A percentile compares a stretch with the other conserved stretches of the same genome.
Evolutionary conservation across 2,329 filamentous ascomycete species (phyloP).

Genomic region (Sporothrix sp.): DNA sequence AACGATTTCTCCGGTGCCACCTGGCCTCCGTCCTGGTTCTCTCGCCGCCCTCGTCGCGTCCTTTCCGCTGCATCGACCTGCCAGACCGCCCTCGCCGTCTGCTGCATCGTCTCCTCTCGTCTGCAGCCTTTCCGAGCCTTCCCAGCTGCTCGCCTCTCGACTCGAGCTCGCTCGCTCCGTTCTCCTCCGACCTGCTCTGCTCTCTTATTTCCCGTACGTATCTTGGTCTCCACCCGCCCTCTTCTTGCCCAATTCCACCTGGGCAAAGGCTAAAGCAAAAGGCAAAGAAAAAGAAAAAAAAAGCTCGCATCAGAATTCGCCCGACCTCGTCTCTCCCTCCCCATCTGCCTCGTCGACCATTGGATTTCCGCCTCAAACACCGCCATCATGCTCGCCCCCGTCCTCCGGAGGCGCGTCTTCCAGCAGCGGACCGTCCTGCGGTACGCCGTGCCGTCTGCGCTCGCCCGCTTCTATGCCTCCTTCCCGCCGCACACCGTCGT

Average conservation of each 20-base stretch:
- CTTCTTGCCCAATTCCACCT: slow-evolving; percentile 10
- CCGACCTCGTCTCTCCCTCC: not conserved
- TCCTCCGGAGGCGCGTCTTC: slow-evolving; percentile 53
- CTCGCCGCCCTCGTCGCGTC: no score
- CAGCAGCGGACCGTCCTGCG: slow-evolving; percentile 41
- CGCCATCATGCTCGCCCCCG: slow-evolving; percentile 50
- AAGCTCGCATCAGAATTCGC: slow-evolving; percentile 10
- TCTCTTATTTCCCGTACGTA: slow-evolving; percentile 1
- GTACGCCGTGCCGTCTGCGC: slow-evolving; percentile 41
- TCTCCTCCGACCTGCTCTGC: slow-evolving; percentile 7
- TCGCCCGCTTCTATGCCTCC: slow-evolving; percentile 62
- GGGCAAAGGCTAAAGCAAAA: slow-evolving; percentile 9
- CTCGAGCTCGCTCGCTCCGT: not conserved
- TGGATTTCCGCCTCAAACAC: slow-evolving; percentile 11
- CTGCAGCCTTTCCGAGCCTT: slow-evolving; percentile 1
- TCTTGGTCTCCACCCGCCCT: slow-evolving; percentile 7
- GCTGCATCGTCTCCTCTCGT: not conserved
- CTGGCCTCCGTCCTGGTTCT: not conserved
- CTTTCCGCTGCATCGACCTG: slow-evolving; percentile 2
- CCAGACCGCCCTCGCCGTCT: not conserved
- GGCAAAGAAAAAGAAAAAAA: slow-evolving; percentile 8
- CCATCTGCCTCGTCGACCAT: not conserved
- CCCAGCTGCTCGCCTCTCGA: not conserved
- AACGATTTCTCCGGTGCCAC: slow-evolving; percentile 11
- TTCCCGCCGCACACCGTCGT: slow-evolving; percentile 92